Evolutionary conservation across 2,329 filamentous ascomycete genomes (phyloP).

Genomic region (Fusarium pilosicola): DNA sequence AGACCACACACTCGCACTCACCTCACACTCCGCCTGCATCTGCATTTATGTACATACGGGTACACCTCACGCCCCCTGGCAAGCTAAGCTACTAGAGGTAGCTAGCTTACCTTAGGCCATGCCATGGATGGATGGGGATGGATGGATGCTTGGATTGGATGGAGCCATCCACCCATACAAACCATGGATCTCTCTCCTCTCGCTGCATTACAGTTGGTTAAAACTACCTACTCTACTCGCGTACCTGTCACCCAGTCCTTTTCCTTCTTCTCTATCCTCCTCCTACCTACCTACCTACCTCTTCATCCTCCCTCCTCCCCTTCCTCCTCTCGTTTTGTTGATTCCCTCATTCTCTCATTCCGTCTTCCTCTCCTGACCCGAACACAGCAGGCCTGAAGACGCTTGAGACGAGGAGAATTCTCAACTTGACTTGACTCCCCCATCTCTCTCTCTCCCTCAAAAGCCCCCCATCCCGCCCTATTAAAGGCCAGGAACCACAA

Average conservation of each 20-base stretch:
- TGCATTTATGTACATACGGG: neutral
- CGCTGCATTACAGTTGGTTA: slow-evolving; percentile 43
- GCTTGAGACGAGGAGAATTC: slow-evolving; percentile 51
- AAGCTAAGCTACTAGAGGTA: neutral
- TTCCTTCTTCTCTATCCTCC: slow-evolving; percentile 63
- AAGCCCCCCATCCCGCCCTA: slow-evolving; percentile 34
- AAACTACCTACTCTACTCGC: slow-evolving; percentile 52
- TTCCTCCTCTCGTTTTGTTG: slow-evolving; percentile 56
- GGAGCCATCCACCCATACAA: slow-evolving; percentile 18
- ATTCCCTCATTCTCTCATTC: slow-evolving; percentile 61
- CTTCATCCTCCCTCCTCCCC: slow-evolving; percentile 56
- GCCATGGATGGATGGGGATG: neutral
- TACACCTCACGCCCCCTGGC: slow-evolving; percentile 1
- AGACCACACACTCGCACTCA: neutral
- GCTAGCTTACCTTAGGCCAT: neutral
- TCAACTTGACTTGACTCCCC: slow-evolving; percentile 22
- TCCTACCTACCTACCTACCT: slow-evolving; percentile 64
- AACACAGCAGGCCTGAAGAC: slow-evolving; percentile 49
- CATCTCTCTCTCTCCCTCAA: slow-evolving; percentile 22
- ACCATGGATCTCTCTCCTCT: slow-evolving; percentile 26
- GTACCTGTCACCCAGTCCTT: slow-evolving; percentile 64
- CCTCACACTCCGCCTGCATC: neutral
- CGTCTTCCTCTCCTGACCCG: slow-evolving; percentile 60
- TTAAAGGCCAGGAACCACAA: slow-evolving; percentile 44
- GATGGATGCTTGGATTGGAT: slow-evolving; percentile 7